Conservation (phyloP, 148 eudicot genomes). For the Rhododendron ferrugineum region DNA sequence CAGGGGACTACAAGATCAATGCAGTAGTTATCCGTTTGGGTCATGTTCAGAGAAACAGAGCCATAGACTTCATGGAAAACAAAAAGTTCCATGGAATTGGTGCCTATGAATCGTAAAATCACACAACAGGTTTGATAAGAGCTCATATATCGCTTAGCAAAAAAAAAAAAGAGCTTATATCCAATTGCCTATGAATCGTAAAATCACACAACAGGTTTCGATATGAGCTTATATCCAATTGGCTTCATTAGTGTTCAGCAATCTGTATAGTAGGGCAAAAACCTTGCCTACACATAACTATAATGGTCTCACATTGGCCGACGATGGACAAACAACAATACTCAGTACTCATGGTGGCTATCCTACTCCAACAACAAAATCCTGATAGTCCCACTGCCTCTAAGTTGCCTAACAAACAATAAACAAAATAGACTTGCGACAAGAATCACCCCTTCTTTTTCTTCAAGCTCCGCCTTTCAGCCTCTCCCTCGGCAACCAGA, state of each 20-base stretch:
- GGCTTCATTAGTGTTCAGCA: background rate
- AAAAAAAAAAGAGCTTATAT: too few species aligned
- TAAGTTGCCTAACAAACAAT: background rate
- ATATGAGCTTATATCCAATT: background rate
- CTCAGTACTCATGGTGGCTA: background rate
- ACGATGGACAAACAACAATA: background rate
- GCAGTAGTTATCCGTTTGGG: background rate
- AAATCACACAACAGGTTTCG: background rate
- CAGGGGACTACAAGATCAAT: background rate
- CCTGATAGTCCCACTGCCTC: background rate
- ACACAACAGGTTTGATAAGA: background rate
- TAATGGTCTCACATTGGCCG: background rate
- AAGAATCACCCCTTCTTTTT: constrained; percentile 31
- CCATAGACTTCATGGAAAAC: background rate
- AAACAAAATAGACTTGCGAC: background rate
- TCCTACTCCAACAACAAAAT: background rate
- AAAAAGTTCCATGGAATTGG: background rate
- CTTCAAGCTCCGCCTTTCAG: constrained; percentile 46
- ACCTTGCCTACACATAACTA: background rate
- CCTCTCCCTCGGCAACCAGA: constrained; percentile 79
- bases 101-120: background rate
- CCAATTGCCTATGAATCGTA: background rate
- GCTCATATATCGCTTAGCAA: background rate
- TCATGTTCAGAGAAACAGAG: background rate
- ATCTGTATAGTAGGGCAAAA: background rate